These are phyloP conservation scores for Exserohilum turcica DNA, from an alignment of 2,329 filamentous ascomycete genomes.

Conservation along the genomic window DNA sequence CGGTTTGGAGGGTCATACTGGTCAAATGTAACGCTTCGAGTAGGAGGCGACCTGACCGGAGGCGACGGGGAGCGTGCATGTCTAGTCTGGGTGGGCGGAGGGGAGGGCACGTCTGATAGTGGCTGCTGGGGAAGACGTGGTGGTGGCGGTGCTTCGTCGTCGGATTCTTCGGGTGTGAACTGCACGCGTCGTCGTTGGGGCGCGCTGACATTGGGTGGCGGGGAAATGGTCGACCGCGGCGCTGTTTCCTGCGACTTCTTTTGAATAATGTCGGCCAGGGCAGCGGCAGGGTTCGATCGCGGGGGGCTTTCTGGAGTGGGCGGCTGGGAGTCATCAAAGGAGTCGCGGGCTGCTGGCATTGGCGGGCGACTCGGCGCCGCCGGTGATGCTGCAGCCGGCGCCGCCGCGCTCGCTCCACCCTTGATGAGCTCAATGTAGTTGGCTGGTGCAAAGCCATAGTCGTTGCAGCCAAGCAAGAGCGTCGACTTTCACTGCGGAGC, in stretches of 20 bases:
- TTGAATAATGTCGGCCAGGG: slow-evolving; percentile 60
- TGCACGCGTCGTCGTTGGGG: slow-evolving; percentile 57
- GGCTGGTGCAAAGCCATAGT: slow-evolving; percentile 92
- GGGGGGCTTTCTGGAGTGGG: slow-evolving; percentile 53
- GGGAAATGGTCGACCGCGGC: slow-evolving; percentile 47
- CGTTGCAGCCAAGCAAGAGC: slow-evolving; percentile 88
- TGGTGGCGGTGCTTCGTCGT: slow-evolving; percentile 66
- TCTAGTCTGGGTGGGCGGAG: slow-evolving; percentile 52
- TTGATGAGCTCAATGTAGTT: slow-evolving; percentile 99
- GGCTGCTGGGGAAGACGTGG: slow-evolving; percentile 66
- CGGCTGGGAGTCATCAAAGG: slow-evolving; percentile 51
- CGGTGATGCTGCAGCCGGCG: slow-evolving; percentile 51
- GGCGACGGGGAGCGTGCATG: slow-evolving; percentile 49
- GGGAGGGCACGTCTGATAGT: slow-evolving; percentile 59
- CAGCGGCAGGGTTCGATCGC: slow-evolving; percentile 62
- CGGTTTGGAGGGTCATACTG: slow-evolving; percentile 47
- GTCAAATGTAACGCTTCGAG: slow-evolving; percentile 45
- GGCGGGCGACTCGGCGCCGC: slow-evolving; percentile 49
- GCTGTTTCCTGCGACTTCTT: slow-evolving; percentile 52
- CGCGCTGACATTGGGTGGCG: slow-evolving; percentile 58
- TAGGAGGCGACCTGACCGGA: slow-evolving; percentile 46
- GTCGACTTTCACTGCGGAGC: slow-evolving; percentile 96
- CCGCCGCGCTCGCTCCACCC: slow-evolving; percentile 46
- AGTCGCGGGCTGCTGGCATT: slow-evolving; percentile 48
- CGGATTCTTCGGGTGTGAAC: slow-evolving; percentile 70